These are phyloP conservation scores for Pseudogymnoascus sp. DNA, from an alignment of 2,329 filamentous ascomycete species.

Conservation along the genomic window DNA sequence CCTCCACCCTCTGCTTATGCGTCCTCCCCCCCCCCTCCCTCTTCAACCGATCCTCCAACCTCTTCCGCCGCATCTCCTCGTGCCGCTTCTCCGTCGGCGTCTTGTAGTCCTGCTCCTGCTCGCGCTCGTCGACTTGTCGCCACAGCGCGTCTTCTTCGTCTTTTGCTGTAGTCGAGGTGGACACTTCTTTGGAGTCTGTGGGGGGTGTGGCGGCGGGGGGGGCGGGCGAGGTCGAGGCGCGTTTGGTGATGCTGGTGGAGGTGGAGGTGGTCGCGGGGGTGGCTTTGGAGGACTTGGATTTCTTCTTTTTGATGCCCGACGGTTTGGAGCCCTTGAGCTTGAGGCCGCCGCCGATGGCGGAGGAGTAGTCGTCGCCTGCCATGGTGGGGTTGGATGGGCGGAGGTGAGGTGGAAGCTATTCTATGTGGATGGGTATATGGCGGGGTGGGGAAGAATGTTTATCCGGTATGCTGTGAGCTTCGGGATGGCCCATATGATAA, in stretches of 20 bases:
- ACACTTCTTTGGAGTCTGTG: slow-evolving; percentile 30
- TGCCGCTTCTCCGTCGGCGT: slow-evolving; percentile 77
- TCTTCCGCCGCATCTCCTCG: slow-evolving; percentile 73
- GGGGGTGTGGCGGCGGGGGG: background rate
- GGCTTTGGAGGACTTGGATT: slow-evolving; percentile 20
- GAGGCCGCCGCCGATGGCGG: slow-evolving; percentile 60
- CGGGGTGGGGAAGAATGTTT: background rate
- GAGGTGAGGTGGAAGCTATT: background rate
- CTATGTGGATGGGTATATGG: background rate
- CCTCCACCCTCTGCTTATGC: slow-evolving; percentile 93
- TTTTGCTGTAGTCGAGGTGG: slow-evolving; percentile 33
- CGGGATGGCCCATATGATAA: background rate
- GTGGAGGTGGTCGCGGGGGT: background rate
- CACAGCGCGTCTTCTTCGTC: slow-evolving; percentile 39
- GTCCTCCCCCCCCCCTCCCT: slow-evolving; percentile 64
- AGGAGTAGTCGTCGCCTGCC: slow-evolving; percentile 68
- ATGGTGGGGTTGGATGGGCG: slow-evolving; percentile 35
- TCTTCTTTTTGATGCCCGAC: slow-evolving; percentile 57
- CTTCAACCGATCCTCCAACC: slow-evolving; percentile 72
- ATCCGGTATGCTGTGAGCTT: background rate
- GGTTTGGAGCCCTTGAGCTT: slow-evolving; percentile 71
- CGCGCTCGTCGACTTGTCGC: slow-evolving; percentile 17
- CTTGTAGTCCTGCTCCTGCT: slow-evolving; percentile 46
- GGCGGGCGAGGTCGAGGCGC: background rate
- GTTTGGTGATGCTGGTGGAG: background rate